Conservation (phyloP, 345 rosid species). For the Cardiospermum halicacabum region DNA sequence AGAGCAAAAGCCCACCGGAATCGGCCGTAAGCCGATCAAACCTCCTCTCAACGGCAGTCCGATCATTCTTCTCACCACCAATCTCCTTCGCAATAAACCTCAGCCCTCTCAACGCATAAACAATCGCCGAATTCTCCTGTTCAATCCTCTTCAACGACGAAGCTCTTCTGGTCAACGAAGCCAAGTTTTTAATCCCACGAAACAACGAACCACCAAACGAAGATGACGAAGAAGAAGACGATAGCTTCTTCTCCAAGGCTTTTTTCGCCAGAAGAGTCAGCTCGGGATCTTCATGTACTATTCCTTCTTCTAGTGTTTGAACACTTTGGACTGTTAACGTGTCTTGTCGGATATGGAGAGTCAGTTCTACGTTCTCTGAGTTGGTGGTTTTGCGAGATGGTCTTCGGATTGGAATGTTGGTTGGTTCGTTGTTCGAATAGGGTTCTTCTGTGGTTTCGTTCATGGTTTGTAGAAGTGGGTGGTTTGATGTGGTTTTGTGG, state of each 20-base stretch:
- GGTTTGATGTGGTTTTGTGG: too few relatives aligned
- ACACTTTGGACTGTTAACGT: constrained; percentile 84
- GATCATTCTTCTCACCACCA: constrained; percentile 34
- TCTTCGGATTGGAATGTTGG: constrained; percentile 33
- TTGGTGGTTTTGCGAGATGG: constrained; percentile 66
- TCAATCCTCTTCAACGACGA: constrained; percentile 38
- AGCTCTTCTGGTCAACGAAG: constrained; percentile 46
- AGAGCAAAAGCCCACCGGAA: constrained; percentile 49
- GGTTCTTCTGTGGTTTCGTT: too few relatives aligned
- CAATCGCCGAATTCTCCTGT: constrained; percentile 64
- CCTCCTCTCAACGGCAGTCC: constrained; percentile 65
- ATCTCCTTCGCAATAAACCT: constrained; percentile 67
- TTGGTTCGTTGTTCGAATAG: too few relatives aligned
- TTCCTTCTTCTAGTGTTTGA: constrained; percentile 42
- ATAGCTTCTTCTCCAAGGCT: constrained; percentile 50
- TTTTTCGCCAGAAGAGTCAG: constrained; percentile 60
- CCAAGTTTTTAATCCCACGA: constrained; percentile 46
- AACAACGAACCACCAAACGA: constrained; percentile 30
- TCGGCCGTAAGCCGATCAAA: constrained; percentile 51
- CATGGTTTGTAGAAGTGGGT: too few relatives aligned
- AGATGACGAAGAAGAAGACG: constrained; percentile 1
- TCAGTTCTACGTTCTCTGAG: constrained; percentile 61
- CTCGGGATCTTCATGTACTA: constrained; percentile 59
- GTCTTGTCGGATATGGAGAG: constrained; percentile 70
- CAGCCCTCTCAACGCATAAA: constrained; percentile 73